Evolutionary conservation across 306 rosid species (phyloP).

Genomic region (Sicyos edulis): DNA sequence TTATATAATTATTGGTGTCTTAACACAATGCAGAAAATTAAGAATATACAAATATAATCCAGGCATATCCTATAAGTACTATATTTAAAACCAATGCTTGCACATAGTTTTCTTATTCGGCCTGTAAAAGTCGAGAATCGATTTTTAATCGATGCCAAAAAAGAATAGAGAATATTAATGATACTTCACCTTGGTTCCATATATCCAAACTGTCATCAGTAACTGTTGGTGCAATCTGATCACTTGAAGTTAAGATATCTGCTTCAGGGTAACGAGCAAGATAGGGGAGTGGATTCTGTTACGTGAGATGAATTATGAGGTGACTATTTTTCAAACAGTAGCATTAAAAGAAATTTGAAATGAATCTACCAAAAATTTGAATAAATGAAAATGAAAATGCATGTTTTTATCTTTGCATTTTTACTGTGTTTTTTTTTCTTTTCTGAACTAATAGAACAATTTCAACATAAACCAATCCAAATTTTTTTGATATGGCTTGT

Average conservation of each 20-base stretch:
- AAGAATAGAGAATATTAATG: not conserved
- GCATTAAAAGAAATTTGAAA: conserved; percentile 13
- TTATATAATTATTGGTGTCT: too few relatives aligned
- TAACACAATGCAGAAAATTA: too few relatives aligned
- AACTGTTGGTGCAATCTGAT: conserved; percentile 85
- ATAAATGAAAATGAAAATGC: not conserved
- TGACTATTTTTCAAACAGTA: conserved; percentile 19
- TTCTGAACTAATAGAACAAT: not conserved
- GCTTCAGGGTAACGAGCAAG: conserved; percentile 83
- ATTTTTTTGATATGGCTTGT: not conserved
- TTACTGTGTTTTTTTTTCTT: too few relatives aligned
- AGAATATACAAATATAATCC: too few relatives aligned
- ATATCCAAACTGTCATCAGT: conserved; percentile 77
- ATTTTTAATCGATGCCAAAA: not conserved
- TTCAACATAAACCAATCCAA: not conserved
- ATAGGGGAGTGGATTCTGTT: conserved; percentile 94
- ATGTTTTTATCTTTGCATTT: too few relatives aligned
- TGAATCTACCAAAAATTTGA: conserved; percentile 3
- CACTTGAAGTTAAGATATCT: conserved; percentile 91
- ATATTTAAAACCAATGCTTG: too few relatives aligned
- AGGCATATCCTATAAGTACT: too few relatives aligned
- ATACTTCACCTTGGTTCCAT: conserved; percentile 62
- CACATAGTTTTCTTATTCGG: not conserved
- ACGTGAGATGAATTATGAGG: conserved; percentile 33
- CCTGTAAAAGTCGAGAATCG: not conserved